phyloP scores from a whole-genome alignment of 148 eudicot species.

The Chenopodium suecicum region DNA sequence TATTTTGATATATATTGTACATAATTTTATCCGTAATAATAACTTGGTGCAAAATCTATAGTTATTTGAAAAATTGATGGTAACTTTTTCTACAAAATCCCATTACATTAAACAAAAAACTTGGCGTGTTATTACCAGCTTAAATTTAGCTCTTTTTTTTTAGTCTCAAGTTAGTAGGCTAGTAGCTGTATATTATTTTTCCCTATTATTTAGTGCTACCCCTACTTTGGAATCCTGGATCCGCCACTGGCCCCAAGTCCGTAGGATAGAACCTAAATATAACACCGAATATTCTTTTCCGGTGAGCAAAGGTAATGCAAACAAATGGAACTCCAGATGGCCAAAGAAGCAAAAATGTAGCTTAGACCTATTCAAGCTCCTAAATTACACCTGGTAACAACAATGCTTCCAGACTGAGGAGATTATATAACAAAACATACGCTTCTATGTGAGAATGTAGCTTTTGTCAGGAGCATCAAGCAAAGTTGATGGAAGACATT shows the following conservation, averaged over 20 bases:
- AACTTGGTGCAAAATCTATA: too few species aligned
- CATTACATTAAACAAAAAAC: too few species aligned
- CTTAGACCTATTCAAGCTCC: background rate
- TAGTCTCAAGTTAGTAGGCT: too few species aligned
- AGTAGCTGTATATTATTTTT: too few species aligned
- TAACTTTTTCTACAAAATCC: too few species aligned
- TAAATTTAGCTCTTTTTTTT: too few species aligned
- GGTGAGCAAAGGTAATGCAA: background rate
- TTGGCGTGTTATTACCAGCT: too few species aligned
- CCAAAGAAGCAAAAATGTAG: background rate
- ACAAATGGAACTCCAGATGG: background rate
- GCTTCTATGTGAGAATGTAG: background rate
- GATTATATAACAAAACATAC: background rate
- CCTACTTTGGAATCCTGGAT: too few species aligned
- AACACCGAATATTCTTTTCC: background rate
- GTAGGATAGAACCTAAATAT: background rate
- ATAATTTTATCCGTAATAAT: too few species aligned
- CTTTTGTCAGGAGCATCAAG: background rate
- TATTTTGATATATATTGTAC: too few species aligned
- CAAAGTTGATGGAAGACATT: slow-evolving; percentile 15
- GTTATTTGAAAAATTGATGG: too few species aligned
- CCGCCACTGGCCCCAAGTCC: background rate
- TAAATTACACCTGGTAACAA: background rate
- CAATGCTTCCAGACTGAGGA: background rate
- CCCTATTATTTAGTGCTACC: too few species aligned